Base-by-base conservation (phyloP, 176 grass and related monocot species). In the Aechmea fasciata region DNA sequence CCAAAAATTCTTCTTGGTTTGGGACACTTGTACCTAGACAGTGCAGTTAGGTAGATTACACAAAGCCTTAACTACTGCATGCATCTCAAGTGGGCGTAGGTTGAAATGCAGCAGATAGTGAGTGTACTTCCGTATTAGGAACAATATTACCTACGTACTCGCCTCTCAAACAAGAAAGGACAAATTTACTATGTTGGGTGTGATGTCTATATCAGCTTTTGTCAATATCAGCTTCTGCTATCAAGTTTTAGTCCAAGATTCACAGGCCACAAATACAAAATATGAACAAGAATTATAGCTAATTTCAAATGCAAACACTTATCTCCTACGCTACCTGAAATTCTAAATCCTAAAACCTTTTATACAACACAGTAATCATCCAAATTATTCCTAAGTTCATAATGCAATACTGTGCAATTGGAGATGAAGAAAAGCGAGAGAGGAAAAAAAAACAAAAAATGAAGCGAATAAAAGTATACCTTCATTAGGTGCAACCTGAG, bases 401-500 rank as follows among this genome's bases (percentile, higher is more conserved):
- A 18, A 15, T 20, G 55, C 55, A 61, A 20, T 61, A 18, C 55
- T 1, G 20, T 9, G n/a, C 55, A 61, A 18, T 10, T 18, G 15
- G 3, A 18, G 20, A 19, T 18, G 55, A 61, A 19, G 22, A 23
- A 23, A 23, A 23, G 22, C 22, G 22, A 8, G 78, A 13, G 53
- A 20, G 74, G 12, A 23, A 23, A 23, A 66, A 71, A 22, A 52
- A 52, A 47, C 61, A n/a, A 55, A 69, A 26, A 13, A 18, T 13
- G 6, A 26, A 19, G 62, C 57, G 41, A 13, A 10, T 18, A 63
- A 81, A 71, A 9, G 62, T 64, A 48, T 78, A 97, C 93, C 84
- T 97, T 97, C 86, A 92, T 97, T 75, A 97, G 84, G 66, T 97
- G 89, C 57, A 97, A 82, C 66, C 89, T 87, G 26, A 97, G 77